Percentiles rank a stretch among this genome's conserved stretches.
phyloP scores from a whole-genome alignment of 805 yeast species.

The Grigorovia humatica region DNA sequence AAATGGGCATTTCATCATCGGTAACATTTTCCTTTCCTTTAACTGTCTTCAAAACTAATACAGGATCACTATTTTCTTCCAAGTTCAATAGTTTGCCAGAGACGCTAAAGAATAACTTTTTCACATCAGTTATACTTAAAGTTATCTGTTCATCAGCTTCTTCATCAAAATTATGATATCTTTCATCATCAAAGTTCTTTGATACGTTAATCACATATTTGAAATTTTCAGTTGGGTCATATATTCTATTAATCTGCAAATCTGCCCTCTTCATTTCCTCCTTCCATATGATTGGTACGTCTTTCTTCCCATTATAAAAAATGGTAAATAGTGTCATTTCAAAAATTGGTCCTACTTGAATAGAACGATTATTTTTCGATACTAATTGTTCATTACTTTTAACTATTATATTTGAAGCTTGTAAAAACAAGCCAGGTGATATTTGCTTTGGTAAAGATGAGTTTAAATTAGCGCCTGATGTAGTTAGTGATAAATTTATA shows the following conservation, averaged over 20 bases:
- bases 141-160: slow-evolving; percentile 28
- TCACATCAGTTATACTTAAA: slow-evolving; percentile 34
- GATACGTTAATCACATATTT: slow-evolving; percentile 37
- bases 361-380: background rate
- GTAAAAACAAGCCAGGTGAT: slow-evolving; percentile 58
- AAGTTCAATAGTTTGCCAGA: slow-evolving; percentile 56
- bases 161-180: slow-evolving; percentile 55
- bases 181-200: slow-evolving; percentile 58
- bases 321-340: slow-evolving; percentile 48
- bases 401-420: slow-evolving; percentile 42
- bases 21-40: slow-evolving; percentile 11
- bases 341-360: slow-evolving; percentile 51
- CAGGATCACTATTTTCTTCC: slow-evolving; percentile 55
- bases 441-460: slow-evolving; percentile 40
- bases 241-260: slow-evolving; percentile 32
- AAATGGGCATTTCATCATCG: slow-evolving; percentile 23
- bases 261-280: slow-evolving; percentile 54
- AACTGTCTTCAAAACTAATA: slow-evolving; percentile 46
- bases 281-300: slow-evolving; percentile 52
- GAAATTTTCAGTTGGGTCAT: slow-evolving; percentile 17
- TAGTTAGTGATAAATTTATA: slow-evolving; percentile 51
- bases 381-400: slow-evolving; percentile 7
- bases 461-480: slow-evolving; percentile 55
- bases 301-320: slow-evolving; percentile 39
- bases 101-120: slow-evolving; percentile 54